A percentile compares a stretch with the other conserved stretches of the same genome.
These are phyloP conservation scores for Lipomyces yamanashiensis DNA, from an alignment of 805 yeast genomes.

Conservation along the genomic window DNA sequence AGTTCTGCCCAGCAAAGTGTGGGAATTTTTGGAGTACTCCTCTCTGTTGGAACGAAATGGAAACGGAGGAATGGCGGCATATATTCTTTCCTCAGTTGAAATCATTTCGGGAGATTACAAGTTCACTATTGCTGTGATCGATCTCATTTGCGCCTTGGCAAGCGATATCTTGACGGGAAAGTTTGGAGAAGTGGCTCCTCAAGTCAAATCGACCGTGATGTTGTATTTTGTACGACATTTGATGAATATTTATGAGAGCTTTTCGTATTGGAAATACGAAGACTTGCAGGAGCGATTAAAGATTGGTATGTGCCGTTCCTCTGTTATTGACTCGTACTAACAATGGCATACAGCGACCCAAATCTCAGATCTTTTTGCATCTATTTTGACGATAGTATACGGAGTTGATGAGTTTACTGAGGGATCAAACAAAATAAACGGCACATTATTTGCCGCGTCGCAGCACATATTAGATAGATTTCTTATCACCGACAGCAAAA, in stretches of 20 bases:
- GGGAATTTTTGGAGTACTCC: slow-evolving; percentile 77
- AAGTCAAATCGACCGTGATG: slow-evolving; percentile 59
- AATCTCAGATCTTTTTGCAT: slow-evolving; percentile 53
- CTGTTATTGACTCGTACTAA: slow-evolving; percentile 45
- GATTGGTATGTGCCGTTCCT: slow-evolving; percentile 54
- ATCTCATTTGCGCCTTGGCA: slow-evolving; percentile 58
- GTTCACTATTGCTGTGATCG: slow-evolving; percentile 65
- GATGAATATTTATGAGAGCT: slow-evolving; percentile 74
- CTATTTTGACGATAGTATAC: slow-evolving; percentile 58
- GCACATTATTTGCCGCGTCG: slow-evolving; percentile 58
- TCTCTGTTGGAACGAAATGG: slow-evolving; percentile 64
- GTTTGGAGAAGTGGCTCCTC: slow-evolving; percentile 42
- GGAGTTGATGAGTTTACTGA: slow-evolving; percentile 53
- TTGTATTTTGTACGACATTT: slow-evolving; percentile 59
- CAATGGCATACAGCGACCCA: neutral
- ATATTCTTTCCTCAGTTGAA: slow-evolving; percentile 73
- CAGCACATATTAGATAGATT: slow-evolving; percentile 59
- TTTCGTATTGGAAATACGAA: slow-evolving; percentile 68
- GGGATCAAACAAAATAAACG: slow-evolving; percentile 52
- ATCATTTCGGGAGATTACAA: slow-evolving; percentile 67
- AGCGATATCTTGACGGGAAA: slow-evolving; percentile 47
- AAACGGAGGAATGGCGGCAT: slow-evolving; percentile 65
- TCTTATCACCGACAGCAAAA: slow-evolving; percentile 52
- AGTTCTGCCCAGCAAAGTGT: slow-evolving; percentile 66
- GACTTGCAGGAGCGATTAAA: slow-evolving; percentile 61